These are phyloP conservation scores for Globisporangium cystogenes DNA, from an alignment of 352 stramenopile genomes.

Conservation along the genomic window DNA sequence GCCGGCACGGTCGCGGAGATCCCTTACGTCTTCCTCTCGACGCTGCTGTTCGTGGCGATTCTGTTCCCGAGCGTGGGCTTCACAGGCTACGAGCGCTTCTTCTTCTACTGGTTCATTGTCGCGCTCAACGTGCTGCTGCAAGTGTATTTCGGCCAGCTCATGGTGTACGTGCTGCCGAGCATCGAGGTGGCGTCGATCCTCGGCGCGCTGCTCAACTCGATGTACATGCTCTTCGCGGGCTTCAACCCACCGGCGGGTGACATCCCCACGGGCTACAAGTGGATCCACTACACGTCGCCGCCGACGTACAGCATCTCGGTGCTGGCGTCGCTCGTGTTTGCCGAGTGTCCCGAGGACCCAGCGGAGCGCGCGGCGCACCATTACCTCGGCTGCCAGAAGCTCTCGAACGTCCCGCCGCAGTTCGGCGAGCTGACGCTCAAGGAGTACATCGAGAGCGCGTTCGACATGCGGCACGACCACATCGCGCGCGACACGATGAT, in stretches of 20 bases:
- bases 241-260: slow-evolving; percentile 36
- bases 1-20: slow-evolving; percentile 79
- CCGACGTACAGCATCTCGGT: slow-evolving; percentile 38
- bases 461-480: slow-evolving; percentile 28
- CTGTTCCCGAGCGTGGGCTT: slow-evolving; percentile 46
- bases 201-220: slow-evolving; percentile 44
- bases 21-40: slow-evolving; percentile 37
- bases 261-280: slow-evolving; percentile 45
- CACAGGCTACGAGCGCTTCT: slow-evolving; percentile 21
- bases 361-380: slow-evolving; percentile 6
- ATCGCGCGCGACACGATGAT: slow-evolving; percentile 25
- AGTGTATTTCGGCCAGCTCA: slow-evolving; percentile 41
- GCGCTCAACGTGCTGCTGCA: slow-evolving; percentile 38
- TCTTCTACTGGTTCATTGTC: slow-evolving; percentile 41
- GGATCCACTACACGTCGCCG: slow-evolving; percentile 51
- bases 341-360: slow-evolving; percentile 21
- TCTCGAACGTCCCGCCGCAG: slow-evolving; percentile 22
- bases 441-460: slow-evolving; percentile 31
- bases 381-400: slow-evolving; percentile 20
- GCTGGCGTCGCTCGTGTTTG: slow-evolving; percentile 31
- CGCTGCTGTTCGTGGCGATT: slow-evolving; percentile 30
- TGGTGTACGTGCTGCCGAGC: slow-evolving; percentile 40
- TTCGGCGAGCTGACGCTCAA: slow-evolving; percentile 32
- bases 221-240: slow-evolving; percentile 50
- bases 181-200: slow-evolving; percentile 37